These are phyloP conservation scores for Mycena vitilis DNA, from an alignment of 768 basidiomycete species.

Conservation along the genomic window DNA sequence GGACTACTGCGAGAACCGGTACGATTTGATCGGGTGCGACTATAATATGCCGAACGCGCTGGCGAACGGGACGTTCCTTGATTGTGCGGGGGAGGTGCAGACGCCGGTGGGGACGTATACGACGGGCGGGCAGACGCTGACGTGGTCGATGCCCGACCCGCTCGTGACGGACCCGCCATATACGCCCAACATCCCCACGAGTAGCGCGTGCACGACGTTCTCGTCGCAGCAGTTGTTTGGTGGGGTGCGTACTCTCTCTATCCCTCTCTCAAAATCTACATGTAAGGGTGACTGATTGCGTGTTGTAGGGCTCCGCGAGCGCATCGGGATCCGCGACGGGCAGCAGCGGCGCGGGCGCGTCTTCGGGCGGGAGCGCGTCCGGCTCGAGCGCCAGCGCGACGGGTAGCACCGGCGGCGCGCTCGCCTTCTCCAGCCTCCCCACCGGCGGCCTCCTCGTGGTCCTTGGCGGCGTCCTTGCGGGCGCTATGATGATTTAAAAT, in stretches of 20 bases:
- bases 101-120: slow-evolving; percentile 58
- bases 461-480: slow-evolving; percentile 18
- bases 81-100: slow-evolving; percentile 61
- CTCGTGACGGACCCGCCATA: slow-evolving; percentile 59
- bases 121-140: slow-evolving; percentile 47
- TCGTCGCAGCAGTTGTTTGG: slow-evolving; percentile 51
- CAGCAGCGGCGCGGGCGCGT: slow-evolving; percentile 4
- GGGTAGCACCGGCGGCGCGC: slow-evolving; percentile 20
- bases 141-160: slow-evolving; percentile 63
- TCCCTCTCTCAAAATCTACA: background rate
- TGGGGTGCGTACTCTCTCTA: slow-evolving; percentile 22
- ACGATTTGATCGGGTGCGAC: slow-evolving; percentile 63
- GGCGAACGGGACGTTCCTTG: slow-evolving; percentile 54
- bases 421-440: slow-evolving; percentile 8
- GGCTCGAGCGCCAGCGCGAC: slow-evolving; percentile 14
- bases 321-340: slow-evolving; percentile 29
- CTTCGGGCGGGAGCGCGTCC: background rate
- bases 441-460: slow-evolving; percentile 18
- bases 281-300: background rate
- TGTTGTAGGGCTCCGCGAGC: slow-evolving; percentile 5
- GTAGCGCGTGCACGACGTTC: slow-evolving; percentile 57
- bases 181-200: slow-evolving; percentile 50
- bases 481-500: slow-evolving; percentile 15
- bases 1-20: slow-evolving; percentile 62
- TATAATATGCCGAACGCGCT: slow-evolving; percentile 65